Percentiles rank a stretch among this genome's conserved stretches.
These are phyloP conservation scores for Nemania sp. DNA, from an alignment of 2,329 filamentous ascomycete genomes.

Conservation along the genomic window DNA sequence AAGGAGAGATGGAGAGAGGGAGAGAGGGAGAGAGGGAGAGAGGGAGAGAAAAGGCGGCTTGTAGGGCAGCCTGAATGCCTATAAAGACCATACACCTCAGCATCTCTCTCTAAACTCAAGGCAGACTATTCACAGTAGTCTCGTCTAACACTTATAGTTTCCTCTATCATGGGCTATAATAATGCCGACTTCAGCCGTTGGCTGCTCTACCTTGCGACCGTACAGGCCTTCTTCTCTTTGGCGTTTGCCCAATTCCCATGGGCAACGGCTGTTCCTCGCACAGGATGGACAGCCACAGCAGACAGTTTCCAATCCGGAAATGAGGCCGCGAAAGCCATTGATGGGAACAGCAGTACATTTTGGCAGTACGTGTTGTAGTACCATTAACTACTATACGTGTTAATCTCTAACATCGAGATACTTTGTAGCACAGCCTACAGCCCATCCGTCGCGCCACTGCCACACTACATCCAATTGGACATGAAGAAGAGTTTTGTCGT, in stretches of 20 bases:
- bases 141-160: background rate
- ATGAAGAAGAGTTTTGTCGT: constrained; percentile 35
- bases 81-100: constrained; percentile 2
- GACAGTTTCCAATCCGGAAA: constrained; percentile 38
- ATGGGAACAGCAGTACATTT: constrained; percentile 37
- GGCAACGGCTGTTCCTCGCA: constrained; percentile 29
- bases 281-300: constrained; percentile 38
- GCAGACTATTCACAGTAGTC: background rate
- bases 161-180: background rate
- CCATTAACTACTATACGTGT: too few relatives aligned
- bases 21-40: background rate
- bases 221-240: constrained; percentile 22
- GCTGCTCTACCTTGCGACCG: constrained; percentile 14
- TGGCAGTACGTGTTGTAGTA: too few relatives aligned
- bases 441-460: constrained; percentile 27
- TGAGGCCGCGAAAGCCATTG: constrained; percentile 39
- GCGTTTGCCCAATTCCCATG: constrained; percentile 29
- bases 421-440: constrained; percentile 32
- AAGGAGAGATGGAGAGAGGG: background rate
- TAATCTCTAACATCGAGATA: too few relatives aligned
- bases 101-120: background rate
- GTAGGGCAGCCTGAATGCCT: background rate
- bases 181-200: constrained; percentile 3
- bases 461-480: constrained; percentile 42
- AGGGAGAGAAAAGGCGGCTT: background rate